phyloP scores from a whole-genome alignment of 164 flowering plant species.

The Umbilicus rupestris region DNA sequence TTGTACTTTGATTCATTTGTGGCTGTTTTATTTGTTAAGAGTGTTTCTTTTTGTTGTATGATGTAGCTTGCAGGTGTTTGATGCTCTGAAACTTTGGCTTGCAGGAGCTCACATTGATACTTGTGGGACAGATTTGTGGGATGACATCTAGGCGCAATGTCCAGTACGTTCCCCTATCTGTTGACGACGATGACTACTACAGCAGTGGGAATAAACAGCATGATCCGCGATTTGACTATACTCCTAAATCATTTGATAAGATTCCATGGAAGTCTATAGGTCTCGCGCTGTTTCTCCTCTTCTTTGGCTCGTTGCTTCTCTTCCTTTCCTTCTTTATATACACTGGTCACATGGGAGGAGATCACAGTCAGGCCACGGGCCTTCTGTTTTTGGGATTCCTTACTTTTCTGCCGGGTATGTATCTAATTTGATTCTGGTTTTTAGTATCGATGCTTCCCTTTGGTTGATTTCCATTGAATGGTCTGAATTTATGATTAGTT shows the following conservation, averaged over 20 bases:
- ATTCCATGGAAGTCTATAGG: conserved; percentile 80
- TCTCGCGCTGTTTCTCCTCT: conserved; percentile 73
- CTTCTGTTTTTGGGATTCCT: conserved; percentile 65
- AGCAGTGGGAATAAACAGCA: conserved; percentile 10
- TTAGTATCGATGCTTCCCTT: not conserved
- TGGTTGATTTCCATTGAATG: no score
- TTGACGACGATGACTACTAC: conserved; percentile 34
- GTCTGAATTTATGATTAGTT: no score
- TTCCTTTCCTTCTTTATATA: conserved; percentile 65
- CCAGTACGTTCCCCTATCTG: conserved; percentile 40
- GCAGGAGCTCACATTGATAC: not conserved
- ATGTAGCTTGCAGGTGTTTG: not conserved
- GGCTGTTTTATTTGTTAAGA: no score
- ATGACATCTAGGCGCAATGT: conserved; percentile 58
- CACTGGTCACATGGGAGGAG: conserved; percentile 94
- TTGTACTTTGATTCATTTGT: no score
- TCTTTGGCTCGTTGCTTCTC: conserved; percentile 56
- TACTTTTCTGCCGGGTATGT: conserved; percentile 72
- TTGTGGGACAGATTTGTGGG: not conserved
- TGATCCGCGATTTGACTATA: conserved; percentile 74
- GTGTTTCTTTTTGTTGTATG: not conserved
- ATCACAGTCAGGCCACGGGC: conserved; percentile 67
- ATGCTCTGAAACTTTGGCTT: not conserved
- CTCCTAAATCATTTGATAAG: conserved; percentile 53
- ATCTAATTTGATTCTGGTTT: not conserved